Percentiles rank a stretch among this genome's conserved stretches.
Evolutionary conservation across 2,329 filamentous ascomycete genomes (phyloP).

Genomic region (Hansfordia pulvinata): DNA sequence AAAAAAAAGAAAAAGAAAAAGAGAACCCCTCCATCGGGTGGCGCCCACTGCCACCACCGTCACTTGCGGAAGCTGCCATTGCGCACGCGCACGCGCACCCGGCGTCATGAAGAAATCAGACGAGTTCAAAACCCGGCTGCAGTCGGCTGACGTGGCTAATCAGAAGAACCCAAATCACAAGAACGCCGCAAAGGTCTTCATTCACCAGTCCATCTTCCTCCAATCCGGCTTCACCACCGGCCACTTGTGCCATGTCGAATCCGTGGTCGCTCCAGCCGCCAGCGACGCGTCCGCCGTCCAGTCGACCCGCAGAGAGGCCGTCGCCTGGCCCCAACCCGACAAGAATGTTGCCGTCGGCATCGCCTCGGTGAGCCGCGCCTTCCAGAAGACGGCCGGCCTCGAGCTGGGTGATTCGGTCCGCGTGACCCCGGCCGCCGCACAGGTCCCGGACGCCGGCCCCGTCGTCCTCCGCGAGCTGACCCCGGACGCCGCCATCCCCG

Average conservation of each 20-base stretch:
- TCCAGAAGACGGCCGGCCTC: constrained; percentile 60
- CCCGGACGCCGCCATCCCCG: constrained; percentile 15
- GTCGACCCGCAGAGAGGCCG: constrained; percentile 25
- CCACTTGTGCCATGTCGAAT: constrained; percentile 24
- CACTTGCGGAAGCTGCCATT: constrained; percentile 2
- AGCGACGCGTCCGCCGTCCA: no score
- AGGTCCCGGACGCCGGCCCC: constrained; percentile 38
- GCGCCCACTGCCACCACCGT: no score
- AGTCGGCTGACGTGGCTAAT: constrained; percentile 14
- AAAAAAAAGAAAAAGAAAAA: neutral
- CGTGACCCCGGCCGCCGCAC: constrained; percentile 43
- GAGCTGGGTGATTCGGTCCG: constrained; percentile 53
- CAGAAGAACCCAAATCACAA: constrained; percentile 17
- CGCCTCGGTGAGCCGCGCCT: constrained; percentile 57
- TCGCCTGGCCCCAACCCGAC: constrained; percentile 34
- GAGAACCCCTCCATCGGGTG: neutral
- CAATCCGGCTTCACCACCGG: constrained; percentile 15
- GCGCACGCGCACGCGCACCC: constrained; percentile 1
- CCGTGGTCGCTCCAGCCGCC: no score
- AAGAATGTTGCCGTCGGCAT: constrained; percentile 55
- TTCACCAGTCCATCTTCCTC: constrained; percentile 14
- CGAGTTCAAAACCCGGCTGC: constrained; percentile 15
- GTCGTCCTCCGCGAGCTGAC: constrained; percentile 49
- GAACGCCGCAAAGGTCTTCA: constrained; percentile 18
- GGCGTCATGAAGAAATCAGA: constrained; percentile 4